A percentile compares a stretch with the other conserved stretches of the same genome.
Evolutionary conservation across 73 alveolate species (phyloP).

Genomic region (Paramecium caudatum): DNA sequence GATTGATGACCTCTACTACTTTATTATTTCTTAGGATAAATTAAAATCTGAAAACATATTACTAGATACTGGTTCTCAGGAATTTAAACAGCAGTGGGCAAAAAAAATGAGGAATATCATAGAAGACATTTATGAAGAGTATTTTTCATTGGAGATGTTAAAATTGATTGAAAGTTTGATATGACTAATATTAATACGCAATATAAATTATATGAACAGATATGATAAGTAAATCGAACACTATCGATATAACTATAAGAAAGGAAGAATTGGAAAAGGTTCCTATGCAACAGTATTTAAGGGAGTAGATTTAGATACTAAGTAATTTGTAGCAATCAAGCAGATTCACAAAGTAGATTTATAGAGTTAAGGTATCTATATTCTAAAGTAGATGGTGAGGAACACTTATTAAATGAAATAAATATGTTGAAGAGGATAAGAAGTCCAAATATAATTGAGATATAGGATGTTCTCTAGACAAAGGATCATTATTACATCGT

Average conservation of each 20-base stretch:
- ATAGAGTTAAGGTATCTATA: slow-evolving; percentile 28
- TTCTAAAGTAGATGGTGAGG: slow-evolving; percentile 18
- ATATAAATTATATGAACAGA: background rate
- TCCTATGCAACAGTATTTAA: slow-evolving; percentile 69
- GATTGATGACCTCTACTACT: too few relatives aligned
- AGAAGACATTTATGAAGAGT: too few relatives aligned
- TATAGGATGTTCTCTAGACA: slow-evolving; percentile 69
- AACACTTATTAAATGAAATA: slow-evolving; percentile 63
- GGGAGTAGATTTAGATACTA: slow-evolving; percentile 63
- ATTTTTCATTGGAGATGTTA: too few relatives aligned
- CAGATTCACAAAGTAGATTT: slow-evolving; percentile 52
- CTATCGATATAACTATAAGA: slow-evolving; percentile 39
- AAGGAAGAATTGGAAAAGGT: slow-evolving; percentile 68
- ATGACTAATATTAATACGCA: too few relatives aligned
- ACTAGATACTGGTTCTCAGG: too few relatives aligned
- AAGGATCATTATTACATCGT: slow-evolving; percentile 67
- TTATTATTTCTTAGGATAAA: too few relatives aligned
- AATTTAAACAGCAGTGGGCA: too few relatives aligned
- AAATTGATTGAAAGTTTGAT: too few relatives aligned
- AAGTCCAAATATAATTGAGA: slow-evolving; percentile 55
- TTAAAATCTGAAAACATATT: too few relatives aligned
- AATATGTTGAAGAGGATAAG: slow-evolving; percentile 44
- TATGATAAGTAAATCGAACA: slow-evolving; percentile 50
- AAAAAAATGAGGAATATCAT: too few relatives aligned
- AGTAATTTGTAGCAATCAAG: slow-evolving; percentile 67